Evolutionary conservation across 169 alveolate species (phyloP).

Genomic region (Plasmodium vinckei): DNA sequence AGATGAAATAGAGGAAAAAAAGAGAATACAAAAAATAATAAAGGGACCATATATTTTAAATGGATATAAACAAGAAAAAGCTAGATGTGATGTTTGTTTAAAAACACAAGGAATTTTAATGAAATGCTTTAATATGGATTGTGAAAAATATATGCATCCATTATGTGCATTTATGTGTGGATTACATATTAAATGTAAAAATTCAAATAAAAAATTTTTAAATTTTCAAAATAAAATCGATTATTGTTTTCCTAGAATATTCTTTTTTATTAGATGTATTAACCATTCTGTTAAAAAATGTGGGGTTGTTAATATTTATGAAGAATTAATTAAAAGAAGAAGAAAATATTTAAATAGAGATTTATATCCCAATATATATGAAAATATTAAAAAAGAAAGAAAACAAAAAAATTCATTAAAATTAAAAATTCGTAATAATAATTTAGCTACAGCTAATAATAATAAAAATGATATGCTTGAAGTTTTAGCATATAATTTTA

Average conservation of each 20-base stretch:
- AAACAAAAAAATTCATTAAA: conserved; percentile 50
- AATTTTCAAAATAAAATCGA: conserved; percentile 56
- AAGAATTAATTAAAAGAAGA: conserved; percentile 50
- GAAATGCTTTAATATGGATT: conserved; percentile 33
- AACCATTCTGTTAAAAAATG: conserved; percentile 56
- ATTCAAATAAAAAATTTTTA: conserved; percentile 55
- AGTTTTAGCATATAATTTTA: conserved; percentile 49
- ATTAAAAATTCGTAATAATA: conserved; percentile 21
- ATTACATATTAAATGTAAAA: conserved; percentile 50
- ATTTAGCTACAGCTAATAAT: not conserved
- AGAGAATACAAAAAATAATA: not conserved
- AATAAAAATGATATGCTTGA: conserved; percentile 62
- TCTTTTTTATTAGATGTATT: conserved; percentile 49
- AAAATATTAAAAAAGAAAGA: conserved; percentile 71
- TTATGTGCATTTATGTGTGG: conserved; percentile 76
- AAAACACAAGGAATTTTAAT: conserved; percentile 51
- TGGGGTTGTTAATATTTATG: conserved; percentile 45
- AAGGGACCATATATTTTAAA: conserved; percentile 20
- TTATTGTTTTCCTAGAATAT: conserved; percentile 67
- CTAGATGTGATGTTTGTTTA: conserved; percentile 49
- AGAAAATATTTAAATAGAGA: conserved; percentile 70
- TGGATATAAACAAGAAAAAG: conserved; percentile 26
- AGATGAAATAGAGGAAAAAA: not conserved
- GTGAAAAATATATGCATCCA: conserved; percentile 53
- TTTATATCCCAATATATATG: conserved; percentile 68